These are phyloP conservation scores for Kalanchoe fedtschenkoi DNA, from an alignment of 164 flowering plant genomes.

Conservation along the genomic window DNA sequence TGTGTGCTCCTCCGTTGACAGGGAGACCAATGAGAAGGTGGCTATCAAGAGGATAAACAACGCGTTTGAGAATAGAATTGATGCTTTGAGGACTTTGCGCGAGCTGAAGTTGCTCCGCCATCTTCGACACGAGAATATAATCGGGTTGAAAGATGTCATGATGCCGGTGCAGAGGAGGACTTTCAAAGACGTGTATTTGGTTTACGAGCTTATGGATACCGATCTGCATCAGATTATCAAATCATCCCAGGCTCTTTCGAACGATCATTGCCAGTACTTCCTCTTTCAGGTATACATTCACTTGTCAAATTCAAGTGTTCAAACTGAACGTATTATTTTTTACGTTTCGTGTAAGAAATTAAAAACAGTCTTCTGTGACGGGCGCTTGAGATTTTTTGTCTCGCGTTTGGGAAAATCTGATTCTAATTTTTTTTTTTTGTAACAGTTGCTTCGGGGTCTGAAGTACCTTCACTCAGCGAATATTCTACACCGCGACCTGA, in stretches of 20 bases:
- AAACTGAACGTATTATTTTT: not conserved
- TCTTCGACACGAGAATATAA: conserved; percentile 78
- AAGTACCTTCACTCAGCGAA: conserved; percentile 92
- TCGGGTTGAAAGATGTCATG: conserved; percentile 84
- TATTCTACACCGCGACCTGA: conserved; percentile 88
- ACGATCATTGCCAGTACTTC: conserved; percentile 88
- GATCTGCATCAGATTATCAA: conserved; percentile 90
- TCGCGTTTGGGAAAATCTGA: not conserved
- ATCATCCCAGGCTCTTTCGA: conserved; percentile 71
- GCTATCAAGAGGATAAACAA: conserved; percentile 88
- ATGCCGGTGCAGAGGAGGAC: conserved; percentile 58
- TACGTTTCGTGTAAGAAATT: not conserved
- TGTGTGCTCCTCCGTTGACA: conserved; percentile 83
- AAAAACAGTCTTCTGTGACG: no score
- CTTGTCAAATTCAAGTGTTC: no score
- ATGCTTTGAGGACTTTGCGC: conserved; percentile 80
- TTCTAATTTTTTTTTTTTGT: not conserved
- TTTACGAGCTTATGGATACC: conserved; percentile 94
- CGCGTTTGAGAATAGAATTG: conserved; percentile 72
- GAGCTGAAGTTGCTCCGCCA: conserved; percentile 82
- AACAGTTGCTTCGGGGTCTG: conserved; percentile 79
- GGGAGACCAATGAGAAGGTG: conserved; percentile 80
- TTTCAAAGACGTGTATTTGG: conserved; percentile 86
- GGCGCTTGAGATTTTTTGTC: not conserved
- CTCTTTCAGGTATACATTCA: conserved; percentile 64